phyloP scores from a whole-genome alignment of 768 basidiomycete genomes.

The Lentinus brumalis region DNA sequence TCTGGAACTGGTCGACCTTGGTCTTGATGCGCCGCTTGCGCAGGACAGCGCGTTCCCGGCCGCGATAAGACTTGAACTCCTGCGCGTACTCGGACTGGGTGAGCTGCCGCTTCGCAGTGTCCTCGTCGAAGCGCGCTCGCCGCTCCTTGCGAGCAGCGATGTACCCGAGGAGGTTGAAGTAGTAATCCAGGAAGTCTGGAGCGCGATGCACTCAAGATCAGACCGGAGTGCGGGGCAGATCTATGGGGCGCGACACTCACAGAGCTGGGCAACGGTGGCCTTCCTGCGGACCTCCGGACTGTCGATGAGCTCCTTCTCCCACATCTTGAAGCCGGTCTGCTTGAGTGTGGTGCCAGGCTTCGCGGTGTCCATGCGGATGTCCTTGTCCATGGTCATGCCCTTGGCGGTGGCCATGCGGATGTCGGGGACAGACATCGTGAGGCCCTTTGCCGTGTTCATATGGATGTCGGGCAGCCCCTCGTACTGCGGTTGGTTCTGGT shows the following conservation, averaged over 20 bases:
- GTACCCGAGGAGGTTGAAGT: constrained; percentile 94
- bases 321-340: constrained; percentile 58
- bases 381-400: constrained; percentile 47
- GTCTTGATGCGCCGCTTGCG: constrained; percentile 91
- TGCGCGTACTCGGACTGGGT: constrained; percentile 56
- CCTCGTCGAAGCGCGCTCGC: constrained; percentile 77
- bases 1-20: constrained; percentile 93
- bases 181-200: constrained; percentile 95
- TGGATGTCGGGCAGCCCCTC: constrained; percentile 67
- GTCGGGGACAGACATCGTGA: constrained; percentile 48
- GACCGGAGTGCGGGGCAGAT: neutral
- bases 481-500: constrained; percentile 37
- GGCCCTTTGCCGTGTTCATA: constrained; percentile 78
- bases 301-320: constrained; percentile 86
- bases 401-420: constrained; percentile 70
- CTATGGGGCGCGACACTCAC: constrained; percentile 46
- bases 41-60: constrained; percentile 91
- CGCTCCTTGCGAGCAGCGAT: constrained; percentile 85
- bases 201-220: neutral
- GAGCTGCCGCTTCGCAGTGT: constrained; percentile 72
- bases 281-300: constrained; percentile 91
- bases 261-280: constrained; percentile 95
- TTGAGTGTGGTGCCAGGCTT: constrained; percentile 56
- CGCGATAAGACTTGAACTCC: constrained; percentile 92
- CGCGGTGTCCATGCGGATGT: constrained; percentile 73